These are phyloP conservation scores for Coemansia sp. DNA, from an alignment of 192 early-diverging fungal genomes.

Conservation along the genomic window DNA sequence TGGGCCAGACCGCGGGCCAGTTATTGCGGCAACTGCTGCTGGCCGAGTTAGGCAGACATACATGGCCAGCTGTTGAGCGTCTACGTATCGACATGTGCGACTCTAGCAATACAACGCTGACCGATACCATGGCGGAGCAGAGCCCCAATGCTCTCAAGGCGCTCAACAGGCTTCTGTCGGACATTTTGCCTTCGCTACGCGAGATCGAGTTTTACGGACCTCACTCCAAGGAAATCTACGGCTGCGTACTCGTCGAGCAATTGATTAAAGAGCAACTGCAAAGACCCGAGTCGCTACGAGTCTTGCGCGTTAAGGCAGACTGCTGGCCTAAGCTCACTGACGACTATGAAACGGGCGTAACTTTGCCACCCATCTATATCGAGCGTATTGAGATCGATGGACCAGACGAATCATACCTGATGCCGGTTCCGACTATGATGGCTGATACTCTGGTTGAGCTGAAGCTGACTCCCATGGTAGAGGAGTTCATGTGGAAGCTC, in stretches of 20 bases:
- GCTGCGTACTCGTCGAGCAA: neutral
- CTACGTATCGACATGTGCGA: neutral
- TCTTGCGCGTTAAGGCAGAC: neutral
- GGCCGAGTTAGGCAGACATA: neutral
- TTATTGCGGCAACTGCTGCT: neutral
- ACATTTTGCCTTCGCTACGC: constrained; percentile 7
- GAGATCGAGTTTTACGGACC: constrained; percentile 8
- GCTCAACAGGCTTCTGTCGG: constrained; percentile 1
- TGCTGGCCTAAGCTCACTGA: neutral
- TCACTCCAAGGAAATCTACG: too few species aligned
- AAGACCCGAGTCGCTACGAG: neutral
- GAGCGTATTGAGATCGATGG: neutral
- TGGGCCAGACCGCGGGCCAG: neutral
- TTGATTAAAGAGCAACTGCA: constrained; percentile 16
- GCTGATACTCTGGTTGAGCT: neutral
- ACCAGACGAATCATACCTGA: neutral
- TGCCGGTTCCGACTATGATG: neutral
- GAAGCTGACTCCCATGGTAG: neutral
- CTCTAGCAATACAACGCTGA: neutral
- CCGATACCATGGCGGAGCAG: neutral
- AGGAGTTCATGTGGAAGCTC: neutral
- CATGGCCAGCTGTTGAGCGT: neutral
- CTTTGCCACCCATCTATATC: neutral
- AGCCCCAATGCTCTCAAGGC: neutral
- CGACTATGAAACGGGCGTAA: neutral